Base-by-base conservation (phyloP, 768 basidiomycete species). In the Pleurotus pulmonarius region DNA sequence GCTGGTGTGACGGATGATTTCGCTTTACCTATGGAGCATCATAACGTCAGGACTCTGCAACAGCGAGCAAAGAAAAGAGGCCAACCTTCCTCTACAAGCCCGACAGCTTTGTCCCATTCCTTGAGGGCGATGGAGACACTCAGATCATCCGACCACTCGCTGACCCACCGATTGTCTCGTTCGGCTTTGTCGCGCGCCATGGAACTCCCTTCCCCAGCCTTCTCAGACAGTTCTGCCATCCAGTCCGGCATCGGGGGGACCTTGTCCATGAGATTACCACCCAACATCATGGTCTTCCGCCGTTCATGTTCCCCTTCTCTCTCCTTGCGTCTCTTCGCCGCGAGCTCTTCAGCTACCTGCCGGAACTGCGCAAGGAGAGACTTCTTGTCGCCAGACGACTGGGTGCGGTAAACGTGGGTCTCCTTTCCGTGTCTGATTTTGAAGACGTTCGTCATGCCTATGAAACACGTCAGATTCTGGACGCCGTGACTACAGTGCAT, bases 401-500 rank as follows among this genome's bases (percentile, higher is more conserved):
- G 92, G 2, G 92, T 92, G 37, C 95, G 85, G 69, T 93, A 98
- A 5, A 99, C 94, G 66, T 94, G 88, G 0, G 91, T 91, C 69
- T 98, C 96, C 69, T 96, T 97, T 4, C 90, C 88, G 58, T 94
- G 86, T 59, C 90, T 81, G 60, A 99, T 85, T 76, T 98, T 98
- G 79, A 98, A 90, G 3, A 98, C 95, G 63, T 98, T 97, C n/a
- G 88, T 92, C 79, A 98, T 87, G 48, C 73, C 88, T 84, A 49
- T 15, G 52, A 39, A 49, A 34, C 24, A 34, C 46, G 15, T 39
- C 24, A 55, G 47, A 26, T 46, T 60, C 43, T 62, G 38, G 58
- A 24, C 16, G 24, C 38, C 5, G 9, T 41, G 25, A 2, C 49
- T 20, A 15, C 55, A 34, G 46, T 26, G 46, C 39, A 49, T 13